Evolutionary conservation across 176 grass and related monocot species (phyloP), one percentile per base, ranked within the genome.

Genomic region (Triticum monococcum): DNA sequence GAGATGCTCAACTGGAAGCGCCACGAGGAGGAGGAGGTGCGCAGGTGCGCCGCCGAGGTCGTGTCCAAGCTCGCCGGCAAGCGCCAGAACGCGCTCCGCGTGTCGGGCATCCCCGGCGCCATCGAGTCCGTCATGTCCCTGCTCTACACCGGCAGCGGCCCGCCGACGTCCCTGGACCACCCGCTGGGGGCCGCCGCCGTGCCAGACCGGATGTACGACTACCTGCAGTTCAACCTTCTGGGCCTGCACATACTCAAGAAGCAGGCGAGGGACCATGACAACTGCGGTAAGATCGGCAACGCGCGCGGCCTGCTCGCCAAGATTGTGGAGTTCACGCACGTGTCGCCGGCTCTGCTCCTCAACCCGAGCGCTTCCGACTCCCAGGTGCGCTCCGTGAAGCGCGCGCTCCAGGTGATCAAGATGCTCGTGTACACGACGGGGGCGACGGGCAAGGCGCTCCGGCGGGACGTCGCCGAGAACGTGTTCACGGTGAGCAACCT

Each of bases 401-500:
- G 73, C 37, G 81, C 91, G 18, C 74, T 96, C 35, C 56, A 93
- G 79, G 75, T 93, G 45, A 57, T 96, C 10, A 91, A 86, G 80
- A 91, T 84, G 87, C 87, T 96, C 9, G 91, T 85, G 16, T 79
- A 69, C 36, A 78, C 87, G 7, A 91, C 79, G 7, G 94, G 94
- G 0, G 83, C 4, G 13, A 89, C 91, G 0, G 87, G 91, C 7
- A 86, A 88, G 77, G 43, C 57, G 63, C 87, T 96, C 68, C 82
- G 89, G 64, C 48, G 43, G 23, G 79, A 88, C 54, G 85, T 93
- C 10, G 82, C 91, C 0, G 81, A 90, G 69, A 86, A 91, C 36
- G 91, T 93, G 18, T 90, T 91, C 78, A 88, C 94, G 5, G 87
- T 93, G 25, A 90, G 91, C 84, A 96, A 93, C 85, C 90, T 96